A percentile compares a stretch with the other conserved stretches of the same genome.
Evolutionary conservation across 768 basidiomycete genomes (phyloP).

Genomic region (Lactifluus echinatus): DNA sequence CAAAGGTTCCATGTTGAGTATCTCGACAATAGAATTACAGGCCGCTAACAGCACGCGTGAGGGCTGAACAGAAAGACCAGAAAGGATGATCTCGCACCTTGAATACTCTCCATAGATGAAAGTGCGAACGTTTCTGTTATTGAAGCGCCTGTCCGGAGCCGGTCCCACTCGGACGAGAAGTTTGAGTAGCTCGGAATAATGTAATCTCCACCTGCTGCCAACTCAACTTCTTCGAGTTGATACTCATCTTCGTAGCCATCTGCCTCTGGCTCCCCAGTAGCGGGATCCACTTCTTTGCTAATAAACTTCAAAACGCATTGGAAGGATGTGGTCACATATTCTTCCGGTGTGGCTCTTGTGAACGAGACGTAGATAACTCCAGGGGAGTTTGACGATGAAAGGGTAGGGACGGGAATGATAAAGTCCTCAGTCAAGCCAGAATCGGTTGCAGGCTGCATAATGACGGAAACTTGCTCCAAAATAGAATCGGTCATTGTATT

Average conservation of each 20-base stretch:
- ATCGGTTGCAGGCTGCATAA: conserved; percentile 80
- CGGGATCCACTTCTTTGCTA: conserved; percentile 95
- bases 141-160: conserved; percentile 64
- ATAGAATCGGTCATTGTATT: conserved; percentile 96
- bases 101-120: conserved; percentile 85
- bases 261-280: conserved; percentile 90
- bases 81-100: conserved; percentile 50
- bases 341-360: conserved; percentile 67
- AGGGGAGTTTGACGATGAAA: conserved; percentile 66
- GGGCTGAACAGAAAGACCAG: conserved; percentile 12
- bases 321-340: conserved; percentile 80
- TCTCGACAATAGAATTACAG: conserved; percentile 91
- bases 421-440: conserved; percentile 83
- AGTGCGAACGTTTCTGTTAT: conserved; percentile 92
- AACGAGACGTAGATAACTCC: conserved; percentile 90
- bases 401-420: conserved; percentile 73
- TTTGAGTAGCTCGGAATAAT: conserved; percentile 91
- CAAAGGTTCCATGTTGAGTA: conserved; percentile 93
- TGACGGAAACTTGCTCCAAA: conserved; percentile 86
- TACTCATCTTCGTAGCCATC: conserved; percentile 99
- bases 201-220: conserved; percentile 83
- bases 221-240: conserved; percentile 90
- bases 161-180: conserved; percentile 94
- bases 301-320: conserved; percentile 87
- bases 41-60: conserved; percentile 51